Percentiles rank a stretch among this genome's conserved stretches.
Conservation (phyloP, 192 early-diverging fungal genomes). For the Chytriomyces hyalinus region DNA sequence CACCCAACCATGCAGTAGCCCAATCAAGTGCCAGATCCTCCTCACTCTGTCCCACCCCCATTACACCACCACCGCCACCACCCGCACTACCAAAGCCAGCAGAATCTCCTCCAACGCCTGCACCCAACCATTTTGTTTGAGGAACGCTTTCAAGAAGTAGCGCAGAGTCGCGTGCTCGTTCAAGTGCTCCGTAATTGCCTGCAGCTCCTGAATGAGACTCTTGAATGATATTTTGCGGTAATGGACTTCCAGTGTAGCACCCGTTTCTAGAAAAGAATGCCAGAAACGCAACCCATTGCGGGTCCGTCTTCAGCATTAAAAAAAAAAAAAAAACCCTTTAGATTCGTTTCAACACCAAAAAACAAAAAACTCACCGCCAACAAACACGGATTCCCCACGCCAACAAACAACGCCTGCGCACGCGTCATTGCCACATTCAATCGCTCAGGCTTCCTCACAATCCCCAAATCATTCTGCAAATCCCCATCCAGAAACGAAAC, state of each 20-base stretch:
- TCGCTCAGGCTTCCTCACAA: slow-evolving; percentile 50
- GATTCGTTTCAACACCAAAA: neutral
- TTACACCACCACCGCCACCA: no score
- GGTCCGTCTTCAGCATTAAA: slow-evolving; percentile 11
- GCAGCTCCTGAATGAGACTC: neutral
- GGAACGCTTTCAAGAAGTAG: neutral
- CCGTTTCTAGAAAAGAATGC: slow-evolving; percentile 22
- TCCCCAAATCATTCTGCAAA: slow-evolving; percentile 39
- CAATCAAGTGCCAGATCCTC: no score
- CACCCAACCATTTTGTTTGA: slow-evolving; percentile 6
- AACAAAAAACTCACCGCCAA: neutral
- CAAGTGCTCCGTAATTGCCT: neutral
- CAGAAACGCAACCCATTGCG: slow-evolving; percentile 12
- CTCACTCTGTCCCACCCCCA: no score
- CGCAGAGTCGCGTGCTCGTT: slow-evolving; percentile 4
- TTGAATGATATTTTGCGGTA: neutral
- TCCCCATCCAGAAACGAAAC: slow-evolving; percentile 48
- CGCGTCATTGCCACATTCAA: slow-evolving; percentile 60
- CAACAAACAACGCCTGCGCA: slow-evolving; percentile 38
- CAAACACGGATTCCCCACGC: slow-evolving; percentile 29
- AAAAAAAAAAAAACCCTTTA: neutral
- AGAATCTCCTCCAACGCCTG: neutral
- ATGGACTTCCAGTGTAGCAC: slow-evolving; percentile 20
- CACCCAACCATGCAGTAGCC: no score
- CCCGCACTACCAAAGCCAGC: no score